A percentile compares a stretch with the other conserved stretches of the same genome.
Evolutionary conservation across 768 basidiomycete genomes (phyloP).

Genomic region (Myochromella boudieri): DNA sequence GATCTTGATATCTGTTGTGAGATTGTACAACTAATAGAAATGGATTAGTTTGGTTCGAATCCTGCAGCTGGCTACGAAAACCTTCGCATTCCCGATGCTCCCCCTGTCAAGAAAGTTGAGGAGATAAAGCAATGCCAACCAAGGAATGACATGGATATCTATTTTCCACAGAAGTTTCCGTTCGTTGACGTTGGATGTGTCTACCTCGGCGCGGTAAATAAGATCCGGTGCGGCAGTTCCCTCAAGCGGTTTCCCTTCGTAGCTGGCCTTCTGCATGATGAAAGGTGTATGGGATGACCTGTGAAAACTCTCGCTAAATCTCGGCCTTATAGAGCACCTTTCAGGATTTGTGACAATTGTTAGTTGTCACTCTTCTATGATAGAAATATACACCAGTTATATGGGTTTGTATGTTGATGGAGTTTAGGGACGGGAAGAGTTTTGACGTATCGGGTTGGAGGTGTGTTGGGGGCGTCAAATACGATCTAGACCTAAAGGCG

Average conservation of each 20-base stretch:
- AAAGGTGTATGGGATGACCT: slow-evolving; percentile 10
- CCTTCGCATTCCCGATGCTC: slow-evolving; percentile 78
- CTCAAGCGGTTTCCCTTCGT: slow-evolving; percentile 14
- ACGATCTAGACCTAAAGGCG: slow-evolving; percentile 11
- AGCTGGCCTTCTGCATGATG: slow-evolving; percentile 17
- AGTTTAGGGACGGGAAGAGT: slow-evolving; percentile 6
- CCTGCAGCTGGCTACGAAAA: slow-evolving; percentile 25
- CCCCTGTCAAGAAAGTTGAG: slow-evolving; percentile 68
- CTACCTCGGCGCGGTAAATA: slow-evolving; percentile 50
- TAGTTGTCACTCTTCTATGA: slow-evolving; percentile 20
- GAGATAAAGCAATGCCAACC: slow-evolving; percentile 72
- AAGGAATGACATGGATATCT: slow-evolving; percentile 70
- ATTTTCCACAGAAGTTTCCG: slow-evolving; percentile 56
- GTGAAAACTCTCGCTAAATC: slow-evolving; percentile 10
- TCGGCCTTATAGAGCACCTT: slow-evolving; percentile 16
- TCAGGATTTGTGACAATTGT: slow-evolving; percentile 19
- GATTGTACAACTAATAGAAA: slow-evolving; percentile 50
- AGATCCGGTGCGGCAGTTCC: slow-evolving; percentile 20
- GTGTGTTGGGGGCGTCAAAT: background rate
- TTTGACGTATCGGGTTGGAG: slow-evolving; percentile 11
- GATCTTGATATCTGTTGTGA: slow-evolving; percentile 57
- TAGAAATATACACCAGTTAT: slow-evolving; percentile 14
- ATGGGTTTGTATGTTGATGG: slow-evolving; percentile 12
- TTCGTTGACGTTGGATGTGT: slow-evolving; percentile 54
- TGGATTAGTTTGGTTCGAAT: slow-evolving; percentile 4